A percentile compares a stretch with the other conserved stretches of the same genome.
These are phyloP conservation scores for Daldinia concentrica DNA, from an alignment of 495 filamentous ascomycete genomes.

Conservation along the genomic window DNA sequence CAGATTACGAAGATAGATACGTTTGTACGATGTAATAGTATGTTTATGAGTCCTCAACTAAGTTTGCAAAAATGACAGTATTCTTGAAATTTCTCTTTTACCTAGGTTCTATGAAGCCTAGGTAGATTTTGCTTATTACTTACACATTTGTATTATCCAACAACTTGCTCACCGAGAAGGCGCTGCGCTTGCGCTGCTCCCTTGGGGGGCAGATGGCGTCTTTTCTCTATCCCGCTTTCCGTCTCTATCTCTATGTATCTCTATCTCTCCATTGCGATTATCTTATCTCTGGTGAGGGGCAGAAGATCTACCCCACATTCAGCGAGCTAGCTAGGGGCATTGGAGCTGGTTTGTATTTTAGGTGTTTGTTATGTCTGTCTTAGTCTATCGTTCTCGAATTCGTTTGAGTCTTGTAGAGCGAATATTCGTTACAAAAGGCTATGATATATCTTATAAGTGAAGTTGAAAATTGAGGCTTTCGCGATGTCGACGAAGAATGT, in stretches of 20 bases:
- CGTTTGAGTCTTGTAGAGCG: neutral
- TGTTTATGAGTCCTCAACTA: neutral
- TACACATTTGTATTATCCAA: constrained; percentile 1
- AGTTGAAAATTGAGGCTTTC: constrained; percentile 3
- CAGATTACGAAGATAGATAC: neutral
- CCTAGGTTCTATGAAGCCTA: neutral
- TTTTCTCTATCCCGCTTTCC: neutral
- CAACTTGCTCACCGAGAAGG: constrained; percentile 12
- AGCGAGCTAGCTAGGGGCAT: neutral
- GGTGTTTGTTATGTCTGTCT: neutral
- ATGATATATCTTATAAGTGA: neutral
- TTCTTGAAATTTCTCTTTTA: neutral
- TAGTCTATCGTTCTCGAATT: neutral
- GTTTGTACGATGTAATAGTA: neutral
- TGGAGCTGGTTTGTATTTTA: neutral
- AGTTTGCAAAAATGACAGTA: neutral
- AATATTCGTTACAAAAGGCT: neutral
- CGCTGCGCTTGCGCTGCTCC: neutral
- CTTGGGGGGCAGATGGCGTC: neutral
- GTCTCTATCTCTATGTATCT: neutral
- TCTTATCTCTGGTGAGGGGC: constrained; percentile 36
- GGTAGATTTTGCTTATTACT: neutral
- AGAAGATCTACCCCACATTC: constrained; percentile 28
- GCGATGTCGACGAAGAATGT: neutral
- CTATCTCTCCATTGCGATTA: constrained; percentile 13